phyloP scores from a whole-genome alignment of 106 monocot genomes.

The Apostasia ramifera region DNA sequence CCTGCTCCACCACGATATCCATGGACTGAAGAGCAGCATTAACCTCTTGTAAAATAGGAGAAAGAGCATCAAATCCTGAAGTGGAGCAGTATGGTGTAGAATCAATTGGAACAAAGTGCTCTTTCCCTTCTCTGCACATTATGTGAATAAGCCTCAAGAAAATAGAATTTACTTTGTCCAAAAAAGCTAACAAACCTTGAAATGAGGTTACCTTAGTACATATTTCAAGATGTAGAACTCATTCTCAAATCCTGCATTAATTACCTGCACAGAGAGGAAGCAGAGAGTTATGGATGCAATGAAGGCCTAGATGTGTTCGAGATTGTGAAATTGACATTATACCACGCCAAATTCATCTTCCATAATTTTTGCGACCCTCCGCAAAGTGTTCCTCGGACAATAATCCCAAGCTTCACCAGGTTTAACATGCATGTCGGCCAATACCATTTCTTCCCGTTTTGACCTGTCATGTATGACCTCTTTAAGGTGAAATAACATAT shows the following conservation, averaged over 20 bases:
- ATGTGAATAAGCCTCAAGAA: neutral
- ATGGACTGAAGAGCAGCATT: slow-evolving; percentile 49
- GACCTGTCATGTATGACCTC: slow-evolving; percentile 31
- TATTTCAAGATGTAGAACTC: slow-evolving; percentile 80
- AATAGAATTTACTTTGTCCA: neutral
- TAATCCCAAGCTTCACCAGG: slow-evolving; percentile 96
- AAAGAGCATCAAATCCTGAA: slow-evolving; percentile 66
- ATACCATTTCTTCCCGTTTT: slow-evolving; percentile 83
- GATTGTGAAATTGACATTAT: slow-evolving; percentile 8
- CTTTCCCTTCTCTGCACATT: slow-evolving; percentile 60
- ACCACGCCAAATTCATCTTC: slow-evolving; percentile 87
- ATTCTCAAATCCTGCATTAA: slow-evolving; percentile 96
- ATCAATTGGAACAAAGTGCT: slow-evolving; percentile 80
- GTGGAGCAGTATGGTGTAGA: slow-evolving; percentile 55
- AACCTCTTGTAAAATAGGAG: slow-evolving; percentile 67
- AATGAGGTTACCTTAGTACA: slow-evolving; percentile 38
- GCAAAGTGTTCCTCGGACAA: slow-evolving; percentile 79
- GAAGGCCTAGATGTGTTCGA: neutral
- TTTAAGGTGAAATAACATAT: neutral
- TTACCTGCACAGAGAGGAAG: slow-evolving; percentile 30
- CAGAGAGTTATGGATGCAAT: neutral
- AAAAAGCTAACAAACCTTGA: neutral
- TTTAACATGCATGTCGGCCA: slow-evolving; percentile 80
- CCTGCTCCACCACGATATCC: slow-evolving; percentile 82
- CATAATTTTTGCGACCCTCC: slow-evolving; percentile 48